Conservation (phyloP, 768 basidiomycete genomes). For the Mycena capillaripes region DNA sequence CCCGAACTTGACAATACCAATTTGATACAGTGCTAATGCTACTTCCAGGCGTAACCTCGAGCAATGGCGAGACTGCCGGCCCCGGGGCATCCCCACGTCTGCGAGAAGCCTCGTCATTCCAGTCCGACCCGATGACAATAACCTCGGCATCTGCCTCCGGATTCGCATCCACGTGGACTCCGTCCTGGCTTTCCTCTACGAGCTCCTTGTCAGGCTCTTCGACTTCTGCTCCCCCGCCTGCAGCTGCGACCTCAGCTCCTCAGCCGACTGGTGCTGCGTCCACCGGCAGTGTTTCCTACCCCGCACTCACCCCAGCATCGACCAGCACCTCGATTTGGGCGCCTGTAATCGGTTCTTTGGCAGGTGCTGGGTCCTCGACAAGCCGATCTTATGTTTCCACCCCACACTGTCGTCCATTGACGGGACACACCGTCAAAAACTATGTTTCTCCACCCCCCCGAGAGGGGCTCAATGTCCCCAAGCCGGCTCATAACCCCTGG, state of each 20-base stretch:
- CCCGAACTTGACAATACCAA: not conserved
- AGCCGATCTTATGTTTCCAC: too few species aligned
- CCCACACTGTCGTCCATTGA: not conserved
- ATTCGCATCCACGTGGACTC: not conserved
- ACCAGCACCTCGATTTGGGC: not conserved
- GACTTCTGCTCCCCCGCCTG: too few species aligned
- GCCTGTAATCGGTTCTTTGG: not conserved
- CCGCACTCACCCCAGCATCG: too few species aligned
- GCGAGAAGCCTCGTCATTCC: conserved; percentile 13
- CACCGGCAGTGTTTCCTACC: too few species aligned
- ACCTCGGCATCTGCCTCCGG: not conserved
- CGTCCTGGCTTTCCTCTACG: too few species aligned
- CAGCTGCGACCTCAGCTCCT: too few species aligned
- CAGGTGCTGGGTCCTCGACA: not conserved
- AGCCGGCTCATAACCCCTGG: not conserved
- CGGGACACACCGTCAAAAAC: not conserved
- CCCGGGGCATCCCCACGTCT: not conserved
- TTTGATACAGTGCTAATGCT: not conserved
- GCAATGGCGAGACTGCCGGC: not conserved
- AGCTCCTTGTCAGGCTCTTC: too few species aligned
- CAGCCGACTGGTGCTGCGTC: too few species aligned
- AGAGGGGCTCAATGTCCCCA: not conserved
- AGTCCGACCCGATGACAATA: not conserved
- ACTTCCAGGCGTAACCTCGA: not conserved
- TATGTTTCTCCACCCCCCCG: not conserved